Base-by-base conservation (phyloP, 2,329 filamentous ascomycete species). In the Curvularia hawaiiensis region DNA sequence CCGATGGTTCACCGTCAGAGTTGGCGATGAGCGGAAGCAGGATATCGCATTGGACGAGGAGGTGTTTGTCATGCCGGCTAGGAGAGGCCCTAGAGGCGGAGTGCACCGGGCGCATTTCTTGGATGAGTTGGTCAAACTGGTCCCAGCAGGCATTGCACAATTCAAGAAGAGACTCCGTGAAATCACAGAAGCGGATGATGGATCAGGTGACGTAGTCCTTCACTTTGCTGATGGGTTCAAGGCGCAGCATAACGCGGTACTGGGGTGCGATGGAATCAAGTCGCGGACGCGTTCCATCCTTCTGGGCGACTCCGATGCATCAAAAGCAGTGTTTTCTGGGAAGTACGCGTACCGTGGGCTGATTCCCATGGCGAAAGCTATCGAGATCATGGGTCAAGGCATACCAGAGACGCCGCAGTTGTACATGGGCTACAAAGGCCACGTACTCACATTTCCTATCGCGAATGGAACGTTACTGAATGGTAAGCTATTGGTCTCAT, bases 221-320 rank as follows among this genome's bases (percentile, higher is more conserved):
- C 67, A 70, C 8, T 80, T 85, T 54, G 62, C 71, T 1, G 82
- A 85, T 67, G 80, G 80, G 0, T 77, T 72, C 0, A 73, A 65
- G 0, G 80, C 75, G 0, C 65, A 75, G 26, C 80, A 81, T 30
- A 77, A 77, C 58, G 77, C 79, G 1, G 82, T 86, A 0, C 78
- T 89, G 54, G 86, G 84, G 5, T 87, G 85, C 67, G 87, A 90
- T 71, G 87, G 87, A 0, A 86, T 90, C 66, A 85, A 85, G 67
- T 86, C 84, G 0, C 76, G 78, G 3, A 78, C 83, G 3, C 78
- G 87, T 8, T 69, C 81, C 30, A 69, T 84, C 14, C 70, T 89
- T 5, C 75, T 88, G 3, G 84, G 82, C 0, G 68, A 78, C 2
- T 49, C 60, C 0, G 76, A 79, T 3, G 74, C 79, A 0, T 68